A percentile compares a stretch with the other conserved stretches of the same genome.
phyloP scores from a whole-genome alignment of 176 grass and related monocot genomes.

The Oryza rufipogon region DNA sequence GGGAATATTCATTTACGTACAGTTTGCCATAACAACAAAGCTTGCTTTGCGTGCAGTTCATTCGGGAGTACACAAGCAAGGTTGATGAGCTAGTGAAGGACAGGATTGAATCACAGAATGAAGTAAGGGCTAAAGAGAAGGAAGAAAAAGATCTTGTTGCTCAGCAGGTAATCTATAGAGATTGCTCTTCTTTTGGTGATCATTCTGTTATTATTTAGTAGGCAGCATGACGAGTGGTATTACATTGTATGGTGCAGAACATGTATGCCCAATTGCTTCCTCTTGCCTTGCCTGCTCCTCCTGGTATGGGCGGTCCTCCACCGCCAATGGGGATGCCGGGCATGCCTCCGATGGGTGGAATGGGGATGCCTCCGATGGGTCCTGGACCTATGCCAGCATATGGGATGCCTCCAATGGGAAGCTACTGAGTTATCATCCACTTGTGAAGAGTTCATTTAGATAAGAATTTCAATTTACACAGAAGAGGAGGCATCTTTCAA shows the following conservation, averaged over 20 bases:
- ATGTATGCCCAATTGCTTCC: conserved; percentile 96
- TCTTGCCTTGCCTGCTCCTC: conserved; percentile 84
- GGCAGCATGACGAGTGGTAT: conserved; percentile 22
- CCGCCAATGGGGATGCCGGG: conserved; percentile 73
- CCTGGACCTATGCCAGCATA: conserved; percentile 76
- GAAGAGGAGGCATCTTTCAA: background rate
- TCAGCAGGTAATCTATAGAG: conserved; percentile 71
- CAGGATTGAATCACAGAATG: conserved; percentile 79
- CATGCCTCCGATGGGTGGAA: conserved; percentile 70
- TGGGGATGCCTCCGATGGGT: conserved; percentile 70
- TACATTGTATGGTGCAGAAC: conserved; percentile 67
- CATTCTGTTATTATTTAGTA: background rate
- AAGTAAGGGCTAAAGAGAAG: conserved; percentile 83
- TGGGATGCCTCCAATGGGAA: conserved; percentile 91
- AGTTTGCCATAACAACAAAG: conserved; percentile 13
- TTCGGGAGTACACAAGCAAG: conserved; percentile 92
- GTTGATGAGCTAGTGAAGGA: conserved; percentile 93
- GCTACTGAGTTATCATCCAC: conserved; percentile 52
- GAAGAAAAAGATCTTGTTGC: conserved; percentile 89
- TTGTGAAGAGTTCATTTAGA: conserved; percentile 7
- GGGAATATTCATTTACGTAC: background rate
- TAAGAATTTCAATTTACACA: conserved; percentile 14
- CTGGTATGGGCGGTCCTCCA: conserved; percentile 71
- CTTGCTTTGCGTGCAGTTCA: conserved; percentile 52
- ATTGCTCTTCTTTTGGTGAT: background rate